phyloP scores from a whole-genome alignment of 768 basidiomycete genomes.

The Pholiota microspora region DNA sequence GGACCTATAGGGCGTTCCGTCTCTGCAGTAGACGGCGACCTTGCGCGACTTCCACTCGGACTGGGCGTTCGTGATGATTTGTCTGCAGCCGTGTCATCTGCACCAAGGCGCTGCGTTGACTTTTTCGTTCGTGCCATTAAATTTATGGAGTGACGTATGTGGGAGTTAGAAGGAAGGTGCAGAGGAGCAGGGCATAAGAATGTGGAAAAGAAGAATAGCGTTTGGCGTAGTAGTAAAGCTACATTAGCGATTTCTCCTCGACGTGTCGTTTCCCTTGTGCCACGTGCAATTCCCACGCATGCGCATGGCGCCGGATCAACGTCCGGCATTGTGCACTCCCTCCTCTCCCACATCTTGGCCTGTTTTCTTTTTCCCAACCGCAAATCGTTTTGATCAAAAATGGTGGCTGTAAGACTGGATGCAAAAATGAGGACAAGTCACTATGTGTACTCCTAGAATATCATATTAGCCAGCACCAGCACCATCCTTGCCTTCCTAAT shows the following conservation, averaged over 20 bases:
- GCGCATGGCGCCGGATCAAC: neutral
- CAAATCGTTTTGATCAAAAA: too few relatives aligned
- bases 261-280: slow-evolving; percentile 10
- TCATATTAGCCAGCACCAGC: too few relatives aligned
- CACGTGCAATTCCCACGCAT: slow-evolving; percentile 14
- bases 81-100: slow-evolving; percentile 2
- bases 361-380: neutral
- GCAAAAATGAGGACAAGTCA: too few relatives aligned
- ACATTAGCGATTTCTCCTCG: slow-evolving; percentile 1
- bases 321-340: neutral
- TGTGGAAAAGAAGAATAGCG: slow-evolving; percentile 10
- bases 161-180: neutral
- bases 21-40: slow-evolving; percentile 22
- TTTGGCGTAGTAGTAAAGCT: slow-evolving; percentile 5
- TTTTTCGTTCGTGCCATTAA: slow-evolving; percentile 21
- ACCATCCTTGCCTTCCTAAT: too few relatives aligned
- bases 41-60: slow-evolving; percentile 15
- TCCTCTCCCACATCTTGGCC: neutral
- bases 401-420: too few relatives aligned
- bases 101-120: slow-evolving; percentile 4
- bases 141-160: neutral
- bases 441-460: too few relatives aligned
- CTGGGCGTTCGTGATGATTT: slow-evolving; percentile 14
- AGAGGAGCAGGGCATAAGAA: slow-evolving; percentile 1
- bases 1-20: slow-evolving; percentile 54